These are phyloP conservation scores for Panaeolus cyanescens DNA, from an alignment of 768 basidiomycete species.

Conservation along the genomic window DNA sequence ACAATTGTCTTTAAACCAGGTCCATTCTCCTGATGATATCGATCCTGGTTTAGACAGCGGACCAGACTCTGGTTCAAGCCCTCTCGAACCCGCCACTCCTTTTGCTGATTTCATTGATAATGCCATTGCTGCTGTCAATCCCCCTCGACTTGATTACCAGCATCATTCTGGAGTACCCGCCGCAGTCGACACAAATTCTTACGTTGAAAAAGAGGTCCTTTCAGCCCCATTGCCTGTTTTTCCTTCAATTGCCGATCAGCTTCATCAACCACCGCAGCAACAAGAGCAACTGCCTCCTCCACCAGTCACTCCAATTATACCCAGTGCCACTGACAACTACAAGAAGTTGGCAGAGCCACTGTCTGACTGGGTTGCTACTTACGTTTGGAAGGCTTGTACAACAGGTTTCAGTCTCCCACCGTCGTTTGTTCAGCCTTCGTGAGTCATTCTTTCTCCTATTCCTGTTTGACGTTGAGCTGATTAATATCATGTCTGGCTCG, in stretches of 20 bases:
- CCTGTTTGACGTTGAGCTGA: slow-evolving; percentile 3
- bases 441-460: slow-evolving; percentile 30
- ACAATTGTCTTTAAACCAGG: slow-evolving; percentile 34
- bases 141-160: slow-evolving; percentile 10
- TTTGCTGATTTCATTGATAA: slow-evolving; percentile 79
- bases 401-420: slow-evolving; percentile 65
- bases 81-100: slow-evolving; percentile 74
- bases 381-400: slow-evolving; percentile 82
- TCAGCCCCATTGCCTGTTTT: slow-evolving; percentile 27
- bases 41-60: slow-evolving; percentile 55
- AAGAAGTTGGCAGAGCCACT: slow-evolving; percentile 76
- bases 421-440: slow-evolving; percentile 56
- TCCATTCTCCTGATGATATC: slow-evolving; percentile 56
- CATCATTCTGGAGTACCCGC: not conserved
- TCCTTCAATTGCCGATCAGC: slow-evolving; percentile 32
- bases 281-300: slow-evolving; percentile 31
- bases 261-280: slow-evolving; percentile 26
- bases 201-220: slow-evolving; percentile 14
- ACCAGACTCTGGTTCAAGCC: slow-evolving; percentile 63
- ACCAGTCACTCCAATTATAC: slow-evolving; percentile 43
- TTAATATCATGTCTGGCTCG: not conserved
- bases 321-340: slow-evolving; percentile 58
- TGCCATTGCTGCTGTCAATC: slow-evolving; percentile 50
- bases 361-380: slow-evolving; percentile 77
- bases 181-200: not conserved